phyloP scores from a whole-genome alignment of 257 asterid genomes.

The Echites panduratus region DNA sequence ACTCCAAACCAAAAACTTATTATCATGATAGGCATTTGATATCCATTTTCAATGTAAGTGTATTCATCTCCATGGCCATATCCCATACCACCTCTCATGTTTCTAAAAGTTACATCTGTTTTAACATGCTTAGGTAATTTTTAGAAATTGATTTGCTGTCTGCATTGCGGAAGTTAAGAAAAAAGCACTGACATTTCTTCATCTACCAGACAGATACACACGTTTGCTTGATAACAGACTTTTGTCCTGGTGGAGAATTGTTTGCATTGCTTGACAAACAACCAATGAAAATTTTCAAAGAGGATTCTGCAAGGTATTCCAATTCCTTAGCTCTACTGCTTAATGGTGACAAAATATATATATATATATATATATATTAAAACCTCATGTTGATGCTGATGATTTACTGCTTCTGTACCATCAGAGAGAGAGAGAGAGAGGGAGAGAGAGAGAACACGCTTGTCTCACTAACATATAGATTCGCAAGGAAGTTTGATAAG shows the following conservation, averaged over 20 bases:
- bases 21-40: not conserved
- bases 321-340: not conserved
- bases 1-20: not conserved
- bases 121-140: not conserved
- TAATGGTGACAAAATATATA: not conserved
- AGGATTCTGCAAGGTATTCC: constrained; percentile 89
- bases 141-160: constrained; percentile 7
- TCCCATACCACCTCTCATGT: not conserved
- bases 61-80: not conserved
- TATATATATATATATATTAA: no score
- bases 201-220: constrained; percentile 83
- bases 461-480: not conserved
- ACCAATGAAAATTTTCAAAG: constrained; percentile 86
- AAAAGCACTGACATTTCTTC: constrained; percentile 18
- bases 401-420: not conserved
- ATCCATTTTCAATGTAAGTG: not conserved
- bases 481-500: not conserved
- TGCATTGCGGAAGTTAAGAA: not conserved
- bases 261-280: constrained; percentile 92
- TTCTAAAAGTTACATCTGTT: not conserved
- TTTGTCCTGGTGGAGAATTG: constrained; percentile 93
- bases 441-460: not conserved
- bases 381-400: not conserved
- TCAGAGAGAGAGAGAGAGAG: not conserved
- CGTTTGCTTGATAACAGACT: constrained; percentile 96